Conservation (phyloP, 2,329 filamentous ascomycete species). For the Setomelanomma holmii region DNA sequence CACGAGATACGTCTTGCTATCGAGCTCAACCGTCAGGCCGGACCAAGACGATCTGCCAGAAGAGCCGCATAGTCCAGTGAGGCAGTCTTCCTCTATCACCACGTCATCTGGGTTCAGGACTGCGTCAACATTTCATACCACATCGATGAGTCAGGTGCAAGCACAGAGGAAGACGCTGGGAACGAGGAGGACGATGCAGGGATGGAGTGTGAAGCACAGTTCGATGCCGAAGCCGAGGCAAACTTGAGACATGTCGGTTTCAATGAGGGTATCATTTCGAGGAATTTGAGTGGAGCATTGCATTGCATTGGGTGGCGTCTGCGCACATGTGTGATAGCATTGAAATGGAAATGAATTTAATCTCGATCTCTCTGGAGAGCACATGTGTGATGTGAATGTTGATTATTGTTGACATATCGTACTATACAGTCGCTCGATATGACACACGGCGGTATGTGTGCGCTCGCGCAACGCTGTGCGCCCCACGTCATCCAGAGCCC, state of each 20-base stretch:
- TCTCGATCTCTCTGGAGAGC: not conserved
- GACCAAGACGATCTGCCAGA: constrained; percentile 22
- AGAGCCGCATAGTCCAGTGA: constrained; percentile 17
- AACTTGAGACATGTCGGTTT: constrained; percentile 9
- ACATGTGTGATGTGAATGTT: not conserved
- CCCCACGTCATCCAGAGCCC: too few species aligned
- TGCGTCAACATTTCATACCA: constrained; percentile 54
- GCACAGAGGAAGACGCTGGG: constrained; percentile 58
- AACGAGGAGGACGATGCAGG: constrained; percentile 58
- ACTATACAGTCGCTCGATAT: not conserved
- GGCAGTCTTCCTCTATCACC: constrained; percentile 1
- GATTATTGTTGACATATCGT: not conserved
- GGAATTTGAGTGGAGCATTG: not conserved
- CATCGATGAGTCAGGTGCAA: constrained; percentile 47
- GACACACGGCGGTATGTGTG: too few species aligned
- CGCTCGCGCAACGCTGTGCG: too few species aligned
- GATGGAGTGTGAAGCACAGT: constrained; percentile 54
- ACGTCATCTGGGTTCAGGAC: constrained; percentile 35
- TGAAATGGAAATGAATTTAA: too few species aligned
- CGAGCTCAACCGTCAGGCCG: constrained; percentile 51
- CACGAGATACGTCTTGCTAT: constrained; percentile 57
- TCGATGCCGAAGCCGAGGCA: constrained; percentile 39
- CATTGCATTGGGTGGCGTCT: not conserved
- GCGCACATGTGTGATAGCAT: not conserved
- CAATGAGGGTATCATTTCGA: not conserved